Evolutionary conservation across 306 rosid species (phyloP).

Genomic region (Vachellia pachyceras): DNA sequence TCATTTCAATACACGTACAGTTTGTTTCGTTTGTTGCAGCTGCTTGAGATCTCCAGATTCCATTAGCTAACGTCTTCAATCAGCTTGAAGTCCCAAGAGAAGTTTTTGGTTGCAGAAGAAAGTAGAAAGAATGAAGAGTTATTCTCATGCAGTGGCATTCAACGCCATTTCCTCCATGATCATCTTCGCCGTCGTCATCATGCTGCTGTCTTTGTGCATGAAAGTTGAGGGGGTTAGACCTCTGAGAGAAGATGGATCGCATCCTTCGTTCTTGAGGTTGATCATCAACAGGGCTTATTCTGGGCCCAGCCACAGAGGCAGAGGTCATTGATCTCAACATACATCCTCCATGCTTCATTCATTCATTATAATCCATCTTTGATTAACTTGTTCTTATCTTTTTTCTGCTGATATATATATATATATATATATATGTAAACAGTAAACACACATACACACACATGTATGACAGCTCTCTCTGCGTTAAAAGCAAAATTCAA

Average conservation of each 20-base stretch:
- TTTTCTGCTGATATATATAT: no score
- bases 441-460: no score
- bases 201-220: slow-evolving; percentile 46
- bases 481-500: no score
- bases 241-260: slow-evolving; percentile 29
- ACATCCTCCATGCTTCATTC: background rate
- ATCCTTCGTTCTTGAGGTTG: background rate
- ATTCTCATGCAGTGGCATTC: slow-evolving; percentile 37
- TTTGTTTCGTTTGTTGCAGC: background rate
- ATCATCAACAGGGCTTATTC: slow-evolving; percentile 47
- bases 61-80: background rate
- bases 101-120: background rate
- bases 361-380: no score
- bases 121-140: slow-evolving; percentile 42
- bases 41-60: background rate
- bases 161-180: slow-evolving; percentile 39
- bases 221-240: slow-evolving; percentile 56
- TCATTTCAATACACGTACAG: background rate
- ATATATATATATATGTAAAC: no score
- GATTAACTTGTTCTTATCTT: no score
- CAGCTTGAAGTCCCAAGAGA: background rate
- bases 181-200: slow-evolving; percentile 14
- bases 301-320: slow-evolving; percentile 56
- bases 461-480: no score
- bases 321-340: slow-evolving; percentile 39